phyloP scores from a whole-genome alignment of 225 moss, liverwort and hornwort genomes.

The Marchantia polymorpha region DNA sequence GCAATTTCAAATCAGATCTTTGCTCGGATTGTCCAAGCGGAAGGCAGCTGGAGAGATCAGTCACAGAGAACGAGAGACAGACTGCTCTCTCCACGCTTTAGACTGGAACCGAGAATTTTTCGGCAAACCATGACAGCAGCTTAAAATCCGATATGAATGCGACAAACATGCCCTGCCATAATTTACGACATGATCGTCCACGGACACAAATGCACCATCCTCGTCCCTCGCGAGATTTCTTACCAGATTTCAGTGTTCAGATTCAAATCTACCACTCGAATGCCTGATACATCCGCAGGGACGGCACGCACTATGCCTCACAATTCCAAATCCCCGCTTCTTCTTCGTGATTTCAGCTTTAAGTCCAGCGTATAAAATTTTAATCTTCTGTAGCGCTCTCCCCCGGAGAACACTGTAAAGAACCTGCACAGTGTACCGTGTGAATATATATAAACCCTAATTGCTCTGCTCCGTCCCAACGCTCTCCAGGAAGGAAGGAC shows the following conservation, averaged over 20 bases:
- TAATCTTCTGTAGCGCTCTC: background rate
- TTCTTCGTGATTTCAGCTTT: constrained; percentile 1
- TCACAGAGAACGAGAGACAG: background rate
- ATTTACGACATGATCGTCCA: background rate
- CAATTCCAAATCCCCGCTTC: background rate
- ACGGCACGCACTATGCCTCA: background rate
- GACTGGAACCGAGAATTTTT: background rate
- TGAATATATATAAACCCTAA: constrained; percentile 7
- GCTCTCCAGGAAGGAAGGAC: background rate
- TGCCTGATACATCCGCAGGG: background rate
- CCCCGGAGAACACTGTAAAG: background rate
- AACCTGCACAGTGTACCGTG: background rate
- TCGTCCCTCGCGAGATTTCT: no score
- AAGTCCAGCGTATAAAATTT: background rate
- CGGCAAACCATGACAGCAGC: background rate
- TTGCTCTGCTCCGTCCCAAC: background rate
- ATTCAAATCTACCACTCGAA: background rate
- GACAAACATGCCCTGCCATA: background rate
- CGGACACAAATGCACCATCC: background rate
- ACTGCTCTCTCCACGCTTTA: background rate
- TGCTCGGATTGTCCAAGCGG: no score
- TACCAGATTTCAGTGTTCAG: background rate
- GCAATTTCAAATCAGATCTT: background rate
- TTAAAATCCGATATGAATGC: background rate
- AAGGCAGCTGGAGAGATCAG: no score